A percentile compares a stretch with the other conserved stretches of the same genome.
Conservation (phyloP, 148 eudicot species). For the Silene latifolia region DNA sequence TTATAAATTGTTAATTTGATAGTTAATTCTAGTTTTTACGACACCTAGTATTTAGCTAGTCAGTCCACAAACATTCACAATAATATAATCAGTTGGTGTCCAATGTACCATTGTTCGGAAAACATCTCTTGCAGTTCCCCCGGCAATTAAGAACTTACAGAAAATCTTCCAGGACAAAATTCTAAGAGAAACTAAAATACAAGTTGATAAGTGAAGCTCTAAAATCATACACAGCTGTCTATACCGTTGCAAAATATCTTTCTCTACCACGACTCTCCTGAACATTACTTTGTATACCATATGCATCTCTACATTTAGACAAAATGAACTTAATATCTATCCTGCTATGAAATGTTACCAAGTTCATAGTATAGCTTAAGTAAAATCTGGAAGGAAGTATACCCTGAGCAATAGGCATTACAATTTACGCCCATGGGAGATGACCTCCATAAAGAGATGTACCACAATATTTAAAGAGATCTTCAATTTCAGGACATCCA, state of each 20-base stretch:
- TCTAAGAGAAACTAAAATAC: background rate
- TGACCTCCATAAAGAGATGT: slow-evolving; percentile 52
- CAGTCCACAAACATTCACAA: background rate
- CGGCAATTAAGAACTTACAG: background rate
- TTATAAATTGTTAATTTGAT: too few relatives aligned
- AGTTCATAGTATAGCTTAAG: background rate
- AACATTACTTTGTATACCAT: background rate
- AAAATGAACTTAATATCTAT: background rate
- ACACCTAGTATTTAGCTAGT: too few relatives aligned
- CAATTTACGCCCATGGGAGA: slow-evolving; percentile 64
- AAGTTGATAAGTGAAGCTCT: background rate
- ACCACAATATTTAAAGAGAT: slow-evolving; percentile 70
- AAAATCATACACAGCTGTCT: background rate
- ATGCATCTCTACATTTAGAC: background rate
- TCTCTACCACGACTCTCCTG: background rate
- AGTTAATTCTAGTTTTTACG: too few relatives aligned
- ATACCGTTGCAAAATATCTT: background rate
- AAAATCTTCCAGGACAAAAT: background rate
- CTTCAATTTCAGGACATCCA: slow-evolving; percentile 93
- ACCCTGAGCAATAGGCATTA: background rate
- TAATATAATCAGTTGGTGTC: background rate
- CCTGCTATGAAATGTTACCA: background rate
- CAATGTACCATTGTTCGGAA: background rate
- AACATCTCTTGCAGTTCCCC: background rate
- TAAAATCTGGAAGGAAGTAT: background rate